A percentile compares a stretch with the other conserved stretches of the same genome.
Conservation (phyloP, 768 basidiomycete genomes). For the Rossbeevera mucosa region DNA sequence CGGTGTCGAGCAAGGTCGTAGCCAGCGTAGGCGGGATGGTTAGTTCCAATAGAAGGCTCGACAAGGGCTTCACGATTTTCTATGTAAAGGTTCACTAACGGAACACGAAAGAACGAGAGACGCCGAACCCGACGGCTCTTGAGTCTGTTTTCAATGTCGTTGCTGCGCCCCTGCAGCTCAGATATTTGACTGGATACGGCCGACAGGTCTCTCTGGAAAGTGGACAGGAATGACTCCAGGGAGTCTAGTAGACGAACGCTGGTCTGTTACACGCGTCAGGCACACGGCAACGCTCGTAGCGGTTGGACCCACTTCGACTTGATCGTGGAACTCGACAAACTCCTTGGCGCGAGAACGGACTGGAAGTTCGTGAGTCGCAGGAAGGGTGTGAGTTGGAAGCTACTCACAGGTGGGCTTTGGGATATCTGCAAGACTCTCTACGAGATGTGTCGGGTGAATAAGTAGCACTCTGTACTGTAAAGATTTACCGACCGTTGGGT, state of each 20-base stretch:
- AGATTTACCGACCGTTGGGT: slow-evolving; percentile 6
- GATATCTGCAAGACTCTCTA: slow-evolving; percentile 1
- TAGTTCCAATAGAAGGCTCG: slow-evolving; percentile 73
- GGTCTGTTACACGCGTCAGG: slow-evolving; percentile 47
- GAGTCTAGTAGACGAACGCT: slow-evolving; percentile 83
- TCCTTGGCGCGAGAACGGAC: slow-evolving; percentile 48
- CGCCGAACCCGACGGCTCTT: slow-evolving; percentile 74
- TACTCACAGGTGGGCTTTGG: slow-evolving; percentile 15
- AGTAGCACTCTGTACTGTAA: neutral
- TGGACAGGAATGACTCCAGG: slow-evolving; percentile 86
- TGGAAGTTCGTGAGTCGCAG: slow-evolving; percentile 10
- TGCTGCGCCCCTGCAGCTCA: slow-evolving; percentile 85
- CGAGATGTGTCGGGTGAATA: neutral
- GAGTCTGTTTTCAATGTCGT: slow-evolving; percentile 83
- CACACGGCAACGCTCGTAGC: neutral
- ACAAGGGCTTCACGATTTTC: slow-evolving; percentile 87
- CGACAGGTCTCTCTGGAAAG: slow-evolving; percentile 91
- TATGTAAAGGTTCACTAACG: slow-evolving; percentile 30
- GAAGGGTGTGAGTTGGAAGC: neutral
- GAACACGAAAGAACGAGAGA: neutral
- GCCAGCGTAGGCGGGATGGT: slow-evolving; percentile 79
- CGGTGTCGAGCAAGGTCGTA: slow-evolving; percentile 73
- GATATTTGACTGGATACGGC: slow-evolving; percentile 96
- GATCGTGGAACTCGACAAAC: slow-evolving; percentile 85
- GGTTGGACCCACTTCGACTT: slow-evolving; percentile 62